A percentile compares a stretch with the other conserved stretches of the same genome.
phyloP scores from a whole-genome alignment of 2,329 filamentous ascomycete genomes.

The Hansfordia pulvinata region DNA sequence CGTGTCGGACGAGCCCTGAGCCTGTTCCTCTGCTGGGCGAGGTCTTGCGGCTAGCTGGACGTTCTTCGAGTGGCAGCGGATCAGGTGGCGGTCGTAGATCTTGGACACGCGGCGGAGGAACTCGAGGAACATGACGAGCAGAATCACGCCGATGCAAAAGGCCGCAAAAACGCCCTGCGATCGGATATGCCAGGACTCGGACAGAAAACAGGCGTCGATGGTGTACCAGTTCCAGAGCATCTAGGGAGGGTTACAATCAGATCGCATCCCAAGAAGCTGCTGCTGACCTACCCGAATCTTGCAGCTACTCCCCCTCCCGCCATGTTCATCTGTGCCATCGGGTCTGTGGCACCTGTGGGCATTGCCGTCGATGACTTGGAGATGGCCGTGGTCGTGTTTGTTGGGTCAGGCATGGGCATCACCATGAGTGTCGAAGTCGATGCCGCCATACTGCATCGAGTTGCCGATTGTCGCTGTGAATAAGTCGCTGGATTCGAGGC shows the following conservation, averaged over 20 bases:
- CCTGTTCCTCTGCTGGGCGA: conserved; percentile 4
- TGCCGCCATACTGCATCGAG: no score
- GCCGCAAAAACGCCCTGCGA: conserved; percentile 62
- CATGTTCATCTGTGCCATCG: no score
- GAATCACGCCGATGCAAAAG: conserved; percentile 63
- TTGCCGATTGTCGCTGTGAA: no score
- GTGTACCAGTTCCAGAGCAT: conserved; percentile 77
- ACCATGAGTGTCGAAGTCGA: no score
- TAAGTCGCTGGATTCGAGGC: no score
- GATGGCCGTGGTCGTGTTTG: no score
- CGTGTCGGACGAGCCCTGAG: conserved; percentile 6
- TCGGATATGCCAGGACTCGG: conserved; percentile 54
- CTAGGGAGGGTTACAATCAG: conserved; percentile 28
- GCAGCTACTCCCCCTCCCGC: background rate
- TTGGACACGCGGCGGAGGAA: conserved; percentile 55
- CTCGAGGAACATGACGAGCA: conserved; percentile 63
- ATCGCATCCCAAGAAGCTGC: conserved; percentile 5
- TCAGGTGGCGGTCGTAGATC: conserved; percentile 58
- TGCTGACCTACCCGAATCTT: conserved; percentile 4
- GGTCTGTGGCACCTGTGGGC: no score
- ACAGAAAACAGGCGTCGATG: conserved; percentile 60
- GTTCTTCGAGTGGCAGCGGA: conserved; percentile 30
- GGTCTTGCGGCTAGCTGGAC: conserved; percentile 14
- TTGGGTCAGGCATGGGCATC: no score
- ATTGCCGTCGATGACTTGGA: no score